These are phyloP conservation scores for Lodderomyces jiufengensis DNA, from an alignment of 1,139 yeast species.

Conservation along the genomic window DNA sequence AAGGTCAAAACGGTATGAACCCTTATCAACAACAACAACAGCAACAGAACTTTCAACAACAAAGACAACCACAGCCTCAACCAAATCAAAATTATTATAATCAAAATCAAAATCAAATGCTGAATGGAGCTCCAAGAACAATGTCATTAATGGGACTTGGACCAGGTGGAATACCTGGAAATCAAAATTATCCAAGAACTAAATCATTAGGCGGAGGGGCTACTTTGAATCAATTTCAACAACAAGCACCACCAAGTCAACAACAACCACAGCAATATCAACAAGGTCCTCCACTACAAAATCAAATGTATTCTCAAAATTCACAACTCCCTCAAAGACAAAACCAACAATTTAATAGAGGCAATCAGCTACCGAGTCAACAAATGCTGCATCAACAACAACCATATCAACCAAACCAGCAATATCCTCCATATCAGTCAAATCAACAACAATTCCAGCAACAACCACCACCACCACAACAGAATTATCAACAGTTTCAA, in stretches of 20 bases:
- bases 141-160: slow-evolving; percentile 23
- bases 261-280: background rate
- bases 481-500: slow-evolving; percentile 3
- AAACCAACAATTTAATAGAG: background rate
- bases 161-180: slow-evolving; percentile 7
- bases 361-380: background rate
- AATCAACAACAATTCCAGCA: slow-evolving; percentile 5
- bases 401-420: slow-evolving; percentile 7
- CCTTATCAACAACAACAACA: slow-evolving; percentile 5
- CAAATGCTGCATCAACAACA: slow-evolving; percentile 2
- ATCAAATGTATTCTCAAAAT: background rate
- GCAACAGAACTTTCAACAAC: background rate
- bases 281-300: slow-evolving; percentile 2
- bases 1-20: slow-evolving; percentile 10
- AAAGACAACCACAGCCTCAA: slow-evolving; percentile 3
- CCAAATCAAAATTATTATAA: background rate
- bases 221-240: slow-evolving; percentile 1
- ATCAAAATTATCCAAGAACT: slow-evolving; percentile 12
- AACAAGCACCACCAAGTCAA: slow-evolving; percentile 2
- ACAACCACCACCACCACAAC: slow-evolving; percentile 4
- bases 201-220: slow-evolving; percentile 11
- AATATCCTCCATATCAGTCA: slow-evolving; percentile 2
- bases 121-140: slow-evolving; percentile 12
- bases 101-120: slow-evolving; percentile 4
- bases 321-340: background rate